Evolutionary conservation across 1,139 yeast genomes (phyloP).

Genomic region (Candida smagusa): DNA sequence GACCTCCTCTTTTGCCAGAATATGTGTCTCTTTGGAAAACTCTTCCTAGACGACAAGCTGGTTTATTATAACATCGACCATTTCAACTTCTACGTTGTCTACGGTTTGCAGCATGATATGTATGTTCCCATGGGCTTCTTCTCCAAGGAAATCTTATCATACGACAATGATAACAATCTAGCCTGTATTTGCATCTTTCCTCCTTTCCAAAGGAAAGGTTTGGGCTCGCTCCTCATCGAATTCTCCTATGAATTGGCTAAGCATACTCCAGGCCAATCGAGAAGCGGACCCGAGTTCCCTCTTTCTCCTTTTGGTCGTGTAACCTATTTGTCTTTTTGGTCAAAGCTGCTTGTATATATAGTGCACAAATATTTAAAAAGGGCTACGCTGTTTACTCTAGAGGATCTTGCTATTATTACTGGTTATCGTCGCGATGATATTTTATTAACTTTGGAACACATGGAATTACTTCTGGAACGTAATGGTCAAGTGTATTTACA

Average conservation of each 20-base stretch:
- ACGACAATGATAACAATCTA: slow-evolving; percentile 75
- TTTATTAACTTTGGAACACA: slow-evolving; percentile 56
- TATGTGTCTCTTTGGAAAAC: slow-evolving; percentile 77
- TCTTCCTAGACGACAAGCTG: slow-evolving; percentile 88
- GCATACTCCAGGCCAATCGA: slow-evolving; percentile 42
- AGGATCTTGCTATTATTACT: slow-evolving; percentile 52
- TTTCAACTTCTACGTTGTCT: slow-evolving; percentile 76
- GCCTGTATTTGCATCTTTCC: slow-evolving; percentile 93
- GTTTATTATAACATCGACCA: slow-evolving; percentile 75
- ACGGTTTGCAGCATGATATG: slow-evolving; percentile 39
- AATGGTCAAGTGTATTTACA: slow-evolving; percentile 14
- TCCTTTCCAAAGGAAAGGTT: slow-evolving; percentile 75
- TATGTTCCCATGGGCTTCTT: slow-evolving; percentile 81
- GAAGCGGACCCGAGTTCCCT: slow-evolving; percentile 91
- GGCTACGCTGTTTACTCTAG: slow-evolving; percentile 36
- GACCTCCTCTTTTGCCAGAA: slow-evolving; percentile 75
- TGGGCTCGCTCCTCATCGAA: slow-evolving; percentile 79
- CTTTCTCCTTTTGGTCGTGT: slow-evolving; percentile 75
- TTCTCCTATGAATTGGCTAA: slow-evolving; percentile 75
- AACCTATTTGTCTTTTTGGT: slow-evolving; percentile 80
- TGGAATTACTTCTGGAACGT: slow-evolving; percentile 44
- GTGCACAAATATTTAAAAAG: slow-evolving; percentile 12
- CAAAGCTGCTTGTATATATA: slow-evolving; percentile 34
- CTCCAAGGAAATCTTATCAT: slow-evolving; percentile 80
- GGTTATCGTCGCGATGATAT: slow-evolving; percentile 75